phyloP scores from a whole-genome alignment of 352 stramenopile genomes.

The Phytopythium boreale region DNA sequence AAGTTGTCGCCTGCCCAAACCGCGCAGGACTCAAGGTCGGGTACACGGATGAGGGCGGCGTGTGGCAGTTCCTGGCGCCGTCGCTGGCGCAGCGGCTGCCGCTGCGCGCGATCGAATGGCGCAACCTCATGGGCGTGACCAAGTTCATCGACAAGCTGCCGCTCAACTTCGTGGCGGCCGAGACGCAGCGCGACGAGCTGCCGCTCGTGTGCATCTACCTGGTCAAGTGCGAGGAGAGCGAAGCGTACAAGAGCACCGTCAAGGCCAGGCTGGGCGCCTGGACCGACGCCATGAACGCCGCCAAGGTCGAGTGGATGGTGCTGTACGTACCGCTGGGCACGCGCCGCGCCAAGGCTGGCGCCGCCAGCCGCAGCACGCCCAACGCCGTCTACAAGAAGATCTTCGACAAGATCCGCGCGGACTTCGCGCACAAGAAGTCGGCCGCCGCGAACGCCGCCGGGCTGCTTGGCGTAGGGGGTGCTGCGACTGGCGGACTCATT shows the following conservation, averaged over 20 bases:
- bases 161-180: conserved; percentile 45
- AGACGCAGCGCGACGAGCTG: conserved; percentile 16
- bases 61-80: conserved; percentile 78
- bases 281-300: conserved; percentile 70
- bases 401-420: conserved; percentile 61
- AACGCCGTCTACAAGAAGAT: conserved; percentile 75
- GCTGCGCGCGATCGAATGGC: conserved; percentile 76
- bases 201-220: conserved; percentile 71
- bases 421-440: conserved; percentile 55
- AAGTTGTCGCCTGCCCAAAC: not conserved
- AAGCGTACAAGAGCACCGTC: conserved; percentile 57
- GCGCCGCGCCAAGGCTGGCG: conserved; percentile 42
- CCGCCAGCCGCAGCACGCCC: conserved; percentile 18
- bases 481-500: not conserved
- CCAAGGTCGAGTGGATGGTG: conserved; percentile 71
- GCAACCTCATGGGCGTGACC: conserved; percentile 72
- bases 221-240: conserved; percentile 83
- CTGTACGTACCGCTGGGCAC: conserved; percentile 86
- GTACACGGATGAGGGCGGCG: conserved; percentile 65
- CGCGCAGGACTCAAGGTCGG: conserved; percentile 55
- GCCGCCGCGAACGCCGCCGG: conserved; percentile 7
- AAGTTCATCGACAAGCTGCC: conserved; percentile 65
- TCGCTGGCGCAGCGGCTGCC: conserved; percentile 63
- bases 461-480: conserved; percentile 2
- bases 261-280: conserved; percentile 47